These are phyloP conservation scores for Phytopythium chamaehyphon DNA, from an alignment of 352 stramenopile species.

Conservation along the genomic window DNA sequence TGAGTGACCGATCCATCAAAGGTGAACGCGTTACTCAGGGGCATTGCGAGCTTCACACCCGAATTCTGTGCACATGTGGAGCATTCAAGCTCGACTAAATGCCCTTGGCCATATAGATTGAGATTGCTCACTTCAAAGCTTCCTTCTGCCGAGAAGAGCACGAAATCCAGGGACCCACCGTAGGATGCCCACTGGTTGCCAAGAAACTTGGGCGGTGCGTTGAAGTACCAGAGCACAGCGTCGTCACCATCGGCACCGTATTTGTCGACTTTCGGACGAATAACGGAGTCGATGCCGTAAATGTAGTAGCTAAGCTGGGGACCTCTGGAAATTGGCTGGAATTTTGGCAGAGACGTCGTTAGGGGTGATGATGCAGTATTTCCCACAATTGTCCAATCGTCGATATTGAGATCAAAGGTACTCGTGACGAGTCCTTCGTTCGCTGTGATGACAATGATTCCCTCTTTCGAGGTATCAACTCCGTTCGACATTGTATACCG, in stretches of 20 bases:
- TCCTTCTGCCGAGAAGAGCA: conserved; percentile 86
- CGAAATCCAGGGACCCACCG: conserved; percentile 87
- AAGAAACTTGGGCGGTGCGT: conserved; percentile 75
- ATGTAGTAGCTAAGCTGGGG: conserved; percentile 88
- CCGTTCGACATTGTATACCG: conserved; percentile 82
- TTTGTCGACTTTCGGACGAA: conserved; percentile 55
- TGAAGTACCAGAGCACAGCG: conserved; percentile 86
- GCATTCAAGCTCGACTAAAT: conserved; percentile 88
- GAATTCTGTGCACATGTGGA: conserved; percentile 72
- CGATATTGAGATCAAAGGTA: conserved; percentile 71
- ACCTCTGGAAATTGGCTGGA: conserved; percentile 64
- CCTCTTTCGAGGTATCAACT: conserved; percentile 51
- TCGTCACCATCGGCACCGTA: conserved; percentile 38
- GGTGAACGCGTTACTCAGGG: conserved; percentile 61
- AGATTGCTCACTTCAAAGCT: conserved; percentile 80
- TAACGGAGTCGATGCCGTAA: conserved; percentile 69
- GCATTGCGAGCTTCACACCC: conserved; percentile 84
- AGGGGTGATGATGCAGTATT: conserved; percentile 40
- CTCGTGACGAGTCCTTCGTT: conserved; percentile 71
- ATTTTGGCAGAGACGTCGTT: conserved; percentile 12
- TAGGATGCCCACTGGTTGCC: conserved; percentile 89
- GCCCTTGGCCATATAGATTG: conserved; percentile 53
- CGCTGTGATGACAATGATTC: conserved; percentile 76
- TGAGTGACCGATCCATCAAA: conserved; percentile 82
- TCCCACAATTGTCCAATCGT: conserved; percentile 75